phyloP scores from a whole-genome alignment of 345 rosid species.

The Populus ilicifolia region DNA sequence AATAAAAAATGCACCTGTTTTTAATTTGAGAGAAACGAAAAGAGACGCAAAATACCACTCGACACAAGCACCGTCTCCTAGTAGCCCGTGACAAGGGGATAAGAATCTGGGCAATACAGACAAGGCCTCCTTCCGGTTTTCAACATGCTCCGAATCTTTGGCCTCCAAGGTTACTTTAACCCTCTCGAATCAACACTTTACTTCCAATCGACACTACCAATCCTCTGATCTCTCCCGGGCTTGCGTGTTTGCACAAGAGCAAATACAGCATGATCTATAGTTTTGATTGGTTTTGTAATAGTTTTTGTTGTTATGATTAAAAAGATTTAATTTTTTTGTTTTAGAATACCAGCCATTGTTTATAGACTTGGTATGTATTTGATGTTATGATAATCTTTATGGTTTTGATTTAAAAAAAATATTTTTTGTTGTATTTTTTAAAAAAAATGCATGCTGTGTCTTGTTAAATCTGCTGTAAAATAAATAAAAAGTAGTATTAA shows the following conservation, averaged over 20 bases:
- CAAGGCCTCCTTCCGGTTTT: not conserved
- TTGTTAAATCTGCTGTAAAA: too few species aligned
- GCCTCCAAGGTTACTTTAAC: not conserved
- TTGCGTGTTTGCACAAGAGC: not conserved
- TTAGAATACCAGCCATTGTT: rapidly evolving
- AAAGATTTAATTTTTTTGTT: too few species aligned
- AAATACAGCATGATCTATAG: too few species aligned
- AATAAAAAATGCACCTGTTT: not conserved
- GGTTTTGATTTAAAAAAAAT: rapidly evolving
- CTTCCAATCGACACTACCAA: not conserved
- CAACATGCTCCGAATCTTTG: not conserved
- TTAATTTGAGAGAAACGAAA: not conserved
- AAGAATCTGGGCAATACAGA: not conserved
- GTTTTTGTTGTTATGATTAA: too few species aligned
- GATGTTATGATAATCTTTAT: too few species aligned
- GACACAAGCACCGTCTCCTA: too few species aligned
- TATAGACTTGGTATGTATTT: too few species aligned
- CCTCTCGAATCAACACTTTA: not conserved
- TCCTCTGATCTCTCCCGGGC: not conserved
- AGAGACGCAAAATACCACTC: too few species aligned
- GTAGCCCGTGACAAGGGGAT: not conserved
- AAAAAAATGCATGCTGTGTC: too few species aligned
- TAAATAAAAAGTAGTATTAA: too few species aligned
- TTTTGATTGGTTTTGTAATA: too few species aligned
- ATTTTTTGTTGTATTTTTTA: too few species aligned